phyloP scores from a whole-genome alignment of 768 basidiomycete species.

The Naganishia randhawae region DNA sequence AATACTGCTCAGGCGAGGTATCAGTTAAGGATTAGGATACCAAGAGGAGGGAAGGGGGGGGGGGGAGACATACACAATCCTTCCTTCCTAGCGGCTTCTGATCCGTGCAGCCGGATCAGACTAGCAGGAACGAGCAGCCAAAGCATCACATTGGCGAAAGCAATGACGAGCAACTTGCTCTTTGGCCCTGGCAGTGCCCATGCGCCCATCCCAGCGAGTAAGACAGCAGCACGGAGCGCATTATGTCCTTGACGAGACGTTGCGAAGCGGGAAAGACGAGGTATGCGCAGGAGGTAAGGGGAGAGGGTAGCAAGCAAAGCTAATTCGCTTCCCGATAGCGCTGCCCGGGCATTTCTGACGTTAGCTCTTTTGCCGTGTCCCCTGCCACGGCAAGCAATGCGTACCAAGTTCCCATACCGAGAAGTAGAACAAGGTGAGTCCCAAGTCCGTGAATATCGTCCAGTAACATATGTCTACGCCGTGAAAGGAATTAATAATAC shows the following conservation, averaged over 20 bases:
- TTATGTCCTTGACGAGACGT: constrained; percentile 57
- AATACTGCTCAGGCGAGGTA: background rate
- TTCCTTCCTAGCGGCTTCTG: constrained; percentile 37
- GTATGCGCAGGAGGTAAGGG: constrained; percentile 60
- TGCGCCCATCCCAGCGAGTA: constrained; percentile 55
- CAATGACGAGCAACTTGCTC: constrained; percentile 58
- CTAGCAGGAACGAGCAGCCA: constrained; percentile 58
- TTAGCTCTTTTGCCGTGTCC: background rate
- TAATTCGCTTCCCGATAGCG: constrained; percentile 71
- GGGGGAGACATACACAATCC: constrained; percentile 37
- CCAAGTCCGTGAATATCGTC: constrained; percentile 74
- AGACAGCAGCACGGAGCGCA: constrained; percentile 56
- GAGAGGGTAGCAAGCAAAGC: constrained; percentile 69
- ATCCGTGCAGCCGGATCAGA: constrained; percentile 56
- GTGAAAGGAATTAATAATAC: background rate
- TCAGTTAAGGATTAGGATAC: background rate
- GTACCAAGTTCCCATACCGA: constrained; percentile 81
- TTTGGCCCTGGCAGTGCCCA: constrained; percentile 55
- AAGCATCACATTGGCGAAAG: constrained; percentile 57
- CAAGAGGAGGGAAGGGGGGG: no score
- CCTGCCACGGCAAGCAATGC: no score
- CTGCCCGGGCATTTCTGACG: constrained; percentile 20
- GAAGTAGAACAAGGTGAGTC: constrained; percentile 82
- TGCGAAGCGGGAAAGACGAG: constrained; percentile 55
- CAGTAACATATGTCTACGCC: constrained; percentile 56